Percentiles rank a stretch among this genome's conserved stretches.
Evolutionary conservation across 108 stramenopile species (phyloP).

Genomic region (Parietichytrium sp.): DNA sequence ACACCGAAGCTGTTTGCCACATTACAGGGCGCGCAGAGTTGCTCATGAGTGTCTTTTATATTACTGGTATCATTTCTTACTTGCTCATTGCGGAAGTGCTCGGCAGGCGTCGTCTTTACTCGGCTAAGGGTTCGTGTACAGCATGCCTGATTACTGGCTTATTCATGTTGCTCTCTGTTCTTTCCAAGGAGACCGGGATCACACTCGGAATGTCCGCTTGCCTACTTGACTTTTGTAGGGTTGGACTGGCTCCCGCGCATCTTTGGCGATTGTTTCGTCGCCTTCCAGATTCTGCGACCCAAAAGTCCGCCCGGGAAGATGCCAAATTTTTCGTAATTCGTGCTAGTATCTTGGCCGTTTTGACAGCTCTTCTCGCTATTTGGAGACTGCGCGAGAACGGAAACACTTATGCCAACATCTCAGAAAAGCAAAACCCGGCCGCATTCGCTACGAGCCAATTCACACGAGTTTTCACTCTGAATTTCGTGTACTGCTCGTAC

Average conservation of each 20-base stretch:
- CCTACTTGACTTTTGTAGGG: conserved; percentile 6
- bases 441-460: not conserved
- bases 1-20: not conserved
- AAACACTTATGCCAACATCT: not conserved
- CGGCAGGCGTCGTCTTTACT: not conserved
- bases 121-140: not conserved
- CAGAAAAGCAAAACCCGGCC: not conserved
- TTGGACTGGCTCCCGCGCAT: no score
- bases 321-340: no score
- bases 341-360: not conserved
- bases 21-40: conserved; percentile 18
- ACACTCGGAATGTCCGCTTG: not conserved
- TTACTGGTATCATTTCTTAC: not conserved
- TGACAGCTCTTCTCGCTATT: not conserved
- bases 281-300: no score
- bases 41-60: not conserved
- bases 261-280: no score
- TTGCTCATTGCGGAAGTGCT: not conserved
- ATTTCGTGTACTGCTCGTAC: conserved; percentile 17
- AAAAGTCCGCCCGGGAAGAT: no score
- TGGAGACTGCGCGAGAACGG: conserved; percentile 16
- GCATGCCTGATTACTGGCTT: not conserved
- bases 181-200: conserved; percentile 9
- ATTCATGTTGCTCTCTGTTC: not conserved
- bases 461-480: not conserved